These are phyloP conservation scores for Pyricularia sp. DNA, from an alignment of 2,329 filamentous ascomycete genomes.

Conservation along the genomic window DNA sequence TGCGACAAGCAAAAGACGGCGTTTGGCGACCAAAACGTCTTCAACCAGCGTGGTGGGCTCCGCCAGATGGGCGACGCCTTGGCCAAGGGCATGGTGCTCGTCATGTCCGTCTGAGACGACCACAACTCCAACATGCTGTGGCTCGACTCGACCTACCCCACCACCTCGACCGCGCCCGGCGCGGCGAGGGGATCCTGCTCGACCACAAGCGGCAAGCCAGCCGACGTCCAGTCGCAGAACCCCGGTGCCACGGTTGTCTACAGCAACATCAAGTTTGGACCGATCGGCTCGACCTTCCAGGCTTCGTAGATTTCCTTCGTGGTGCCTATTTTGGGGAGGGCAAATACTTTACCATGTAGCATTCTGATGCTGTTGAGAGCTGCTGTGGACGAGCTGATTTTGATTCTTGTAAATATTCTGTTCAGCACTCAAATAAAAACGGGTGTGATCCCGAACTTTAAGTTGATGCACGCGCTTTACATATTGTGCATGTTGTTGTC, in stretches of 20 bases:
- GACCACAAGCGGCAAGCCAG: conserved; percentile 36
- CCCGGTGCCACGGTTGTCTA: conserved; percentile 39
- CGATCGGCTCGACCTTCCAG: conserved; percentile 17
- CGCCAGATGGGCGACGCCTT: conserved; percentile 37
- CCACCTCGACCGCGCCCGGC: conserved; percentile 29
- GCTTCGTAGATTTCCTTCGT: not conserved
- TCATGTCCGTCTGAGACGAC: conserved; percentile 48
- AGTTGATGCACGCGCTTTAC: not conserved
- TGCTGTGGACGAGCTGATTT: not conserved
- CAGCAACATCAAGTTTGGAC: conserved; percentile 24
- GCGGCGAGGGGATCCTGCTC: conserved; percentile 40
- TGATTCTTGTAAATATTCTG: not conserved
- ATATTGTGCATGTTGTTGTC: not conserved
- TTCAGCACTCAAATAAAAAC: not conserved
- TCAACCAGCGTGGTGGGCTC: conserved; percentile 43
- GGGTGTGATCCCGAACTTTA: not conserved
- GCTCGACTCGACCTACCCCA: conserved; percentile 56
- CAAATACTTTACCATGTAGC: not conserved
- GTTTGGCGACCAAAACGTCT: conserved; percentile 42
- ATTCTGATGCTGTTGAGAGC: not conserved
- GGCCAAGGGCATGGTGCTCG: conserved; percentile 30
- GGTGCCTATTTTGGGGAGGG: not conserved
- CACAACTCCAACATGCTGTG: conserved; percentile 58
- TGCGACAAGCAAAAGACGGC: conserved; percentile 44
- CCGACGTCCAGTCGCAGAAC: conserved; percentile 29